Conservation (phyloP, 2,329 filamentous ascomycete species). For the Venturiaceae sp. region DNA sequence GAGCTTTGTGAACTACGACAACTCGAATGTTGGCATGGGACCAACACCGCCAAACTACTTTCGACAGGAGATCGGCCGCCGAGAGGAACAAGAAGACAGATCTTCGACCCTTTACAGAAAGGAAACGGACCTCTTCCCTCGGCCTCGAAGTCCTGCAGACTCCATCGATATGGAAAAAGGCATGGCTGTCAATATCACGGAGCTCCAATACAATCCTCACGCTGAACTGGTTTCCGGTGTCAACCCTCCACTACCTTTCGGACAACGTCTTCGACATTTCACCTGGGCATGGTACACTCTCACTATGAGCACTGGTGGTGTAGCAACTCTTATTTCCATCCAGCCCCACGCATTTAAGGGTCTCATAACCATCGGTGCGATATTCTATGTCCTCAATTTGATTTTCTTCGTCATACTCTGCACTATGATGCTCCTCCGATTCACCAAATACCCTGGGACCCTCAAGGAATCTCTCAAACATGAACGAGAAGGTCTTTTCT, state of each 20-base stretch:
- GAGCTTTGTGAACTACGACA: neutral
- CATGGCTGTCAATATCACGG: neutral
- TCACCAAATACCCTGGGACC: constrained; percentile 47
- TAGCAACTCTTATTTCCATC: constrained; percentile 55
- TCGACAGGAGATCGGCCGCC: neutral
- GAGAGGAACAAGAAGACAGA: neutral
- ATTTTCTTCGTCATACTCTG: constrained; percentile 49
- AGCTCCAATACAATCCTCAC: neutral
- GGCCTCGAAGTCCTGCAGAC: neutral
- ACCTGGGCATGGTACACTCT: constrained; percentile 64
- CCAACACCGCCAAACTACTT: neutral
- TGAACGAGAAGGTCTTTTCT: constrained; percentile 60
- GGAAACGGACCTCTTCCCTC: neutral
- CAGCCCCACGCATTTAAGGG: constrained; percentile 56
- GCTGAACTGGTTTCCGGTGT: constrained; percentile 2
- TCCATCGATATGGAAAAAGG: neutral
- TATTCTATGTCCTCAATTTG: constrained; percentile 60
- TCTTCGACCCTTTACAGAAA: neutral
- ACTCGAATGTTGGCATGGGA: neutral
- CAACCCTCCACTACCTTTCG: constrained; percentile 17
- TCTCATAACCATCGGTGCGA: constrained; percentile 52
- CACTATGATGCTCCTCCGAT: constrained; percentile 48
- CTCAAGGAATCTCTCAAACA: constrained; percentile 50
- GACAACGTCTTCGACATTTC: constrained; percentile 46
- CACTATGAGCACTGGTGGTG: constrained; percentile 65